Conservation (phyloP, 805 yeast genomes). For the Cyberlindnera mycetangii region DNA sequence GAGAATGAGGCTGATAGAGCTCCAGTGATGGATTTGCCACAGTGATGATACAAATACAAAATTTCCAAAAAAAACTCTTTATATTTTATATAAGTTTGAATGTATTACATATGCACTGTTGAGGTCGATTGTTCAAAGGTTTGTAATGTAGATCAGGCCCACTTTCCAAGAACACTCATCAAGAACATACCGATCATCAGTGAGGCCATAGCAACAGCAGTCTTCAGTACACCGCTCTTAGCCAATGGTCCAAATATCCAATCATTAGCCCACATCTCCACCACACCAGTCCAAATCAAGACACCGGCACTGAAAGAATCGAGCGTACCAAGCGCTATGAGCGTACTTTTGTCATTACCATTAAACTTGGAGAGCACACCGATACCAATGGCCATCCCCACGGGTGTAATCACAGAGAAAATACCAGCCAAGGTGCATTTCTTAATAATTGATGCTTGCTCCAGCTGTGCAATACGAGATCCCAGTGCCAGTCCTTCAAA, state of each 20-base stretch:
- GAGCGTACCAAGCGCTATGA: conserved; percentile 64
- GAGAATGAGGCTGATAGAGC: conserved; percentile 67
- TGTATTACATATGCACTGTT: too few relatives aligned
- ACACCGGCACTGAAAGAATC: conserved; percentile 77
- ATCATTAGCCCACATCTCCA: conserved; percentile 76
- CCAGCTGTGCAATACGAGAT: conserved; percentile 58
- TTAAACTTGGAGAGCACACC: conserved; percentile 62
- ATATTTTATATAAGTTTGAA: too few relatives aligned
- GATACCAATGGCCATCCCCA: conserved; percentile 73
- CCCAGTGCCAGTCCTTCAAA: conserved; percentile 86
- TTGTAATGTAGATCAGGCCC: conserved; percentile 47
- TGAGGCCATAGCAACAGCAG: conserved; percentile 43
- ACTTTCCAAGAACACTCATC: conserved; percentile 71
- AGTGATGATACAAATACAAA: conserved; percentile 11
- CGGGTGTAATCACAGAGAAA: conserved; percentile 60
- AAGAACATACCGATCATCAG: conserved; percentile 61
- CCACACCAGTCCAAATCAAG: conserved; percentile 68
- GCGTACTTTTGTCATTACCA: conserved; percentile 52
- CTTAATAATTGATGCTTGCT: conserved; percentile 33
- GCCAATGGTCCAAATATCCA: conserved; percentile 55
- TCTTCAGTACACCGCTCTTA: conserved; percentile 44
- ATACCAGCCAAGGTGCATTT: conserved; percentile 52
- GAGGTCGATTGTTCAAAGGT: neutral
- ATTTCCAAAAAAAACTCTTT: too few relatives aligned
- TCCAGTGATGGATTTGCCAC: conserved; percentile 44